Conservation (phyloP, 164 flowering plant genomes). For the Magnolia kwangsiensis region DNA sequence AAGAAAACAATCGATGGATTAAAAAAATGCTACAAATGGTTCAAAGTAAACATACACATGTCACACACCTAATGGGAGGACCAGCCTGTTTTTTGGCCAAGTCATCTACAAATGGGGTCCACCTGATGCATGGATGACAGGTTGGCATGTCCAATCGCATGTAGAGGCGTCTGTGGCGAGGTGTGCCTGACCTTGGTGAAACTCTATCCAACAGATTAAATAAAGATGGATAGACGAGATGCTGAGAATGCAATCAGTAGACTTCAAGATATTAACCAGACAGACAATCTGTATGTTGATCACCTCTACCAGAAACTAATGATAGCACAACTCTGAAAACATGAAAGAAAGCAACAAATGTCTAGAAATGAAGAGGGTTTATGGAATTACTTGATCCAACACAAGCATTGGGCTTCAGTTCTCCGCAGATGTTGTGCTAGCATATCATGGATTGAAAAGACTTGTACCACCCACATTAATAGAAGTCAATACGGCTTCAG, state of each 20-base stretch:
- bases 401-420: no score
- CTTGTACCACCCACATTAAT: conserved; percentile 60
- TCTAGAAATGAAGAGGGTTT: no score
- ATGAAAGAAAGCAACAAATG: no score
- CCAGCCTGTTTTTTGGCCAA: background rate
- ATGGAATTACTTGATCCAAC: no score
- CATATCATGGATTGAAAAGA: conserved; percentile 75
- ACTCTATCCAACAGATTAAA: no score
- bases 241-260: no score
- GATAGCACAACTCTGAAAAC: no score
- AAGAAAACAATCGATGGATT: background rate
- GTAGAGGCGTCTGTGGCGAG: background rate
- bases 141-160: background rate
- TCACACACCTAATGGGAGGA: background rate
- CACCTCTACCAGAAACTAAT: no score
- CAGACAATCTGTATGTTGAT: background rate
- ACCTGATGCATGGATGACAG: background rate
- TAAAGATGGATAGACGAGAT: no score
- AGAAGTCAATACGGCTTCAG: conserved; percentile 62
- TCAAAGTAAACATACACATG: background rate
- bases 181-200: background rate
- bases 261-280: background rate
- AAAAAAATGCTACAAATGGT: background rate
- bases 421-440: background rate
- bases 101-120: background rate